These are phyloP conservation scores for Pseudogymnoascus sp. DNA, from an alignment of 2,329 filamentous ascomycete species.

Conservation along the genomic window DNA sequence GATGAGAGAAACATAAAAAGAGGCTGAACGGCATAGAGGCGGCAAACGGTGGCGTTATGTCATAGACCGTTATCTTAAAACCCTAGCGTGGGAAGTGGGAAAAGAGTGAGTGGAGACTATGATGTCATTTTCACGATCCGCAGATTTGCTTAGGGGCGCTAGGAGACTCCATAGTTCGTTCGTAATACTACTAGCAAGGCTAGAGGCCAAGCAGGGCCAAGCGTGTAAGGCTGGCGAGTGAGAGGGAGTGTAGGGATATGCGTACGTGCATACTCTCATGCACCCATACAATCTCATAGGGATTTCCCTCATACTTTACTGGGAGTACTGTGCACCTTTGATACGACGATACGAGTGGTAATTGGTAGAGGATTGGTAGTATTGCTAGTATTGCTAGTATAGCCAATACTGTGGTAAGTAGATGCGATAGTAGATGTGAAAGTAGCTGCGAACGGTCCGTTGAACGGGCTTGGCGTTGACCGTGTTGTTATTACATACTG, in stretches of 20 bases:
- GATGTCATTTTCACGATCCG: background rate
- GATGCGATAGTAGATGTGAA: background rate
- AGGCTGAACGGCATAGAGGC: background rate
- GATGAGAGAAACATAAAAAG: background rate
- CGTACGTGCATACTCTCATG: background rate
- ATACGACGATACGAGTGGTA: background rate
- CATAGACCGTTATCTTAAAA: background rate
- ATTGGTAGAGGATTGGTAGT: too few relatives aligned
- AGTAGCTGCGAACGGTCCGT: background rate
- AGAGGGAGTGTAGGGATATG: background rate
- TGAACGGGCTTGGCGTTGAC: background rate
- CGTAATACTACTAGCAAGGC: too few relatives aligned
- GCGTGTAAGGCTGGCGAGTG: background rate
- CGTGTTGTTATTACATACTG: background rate
- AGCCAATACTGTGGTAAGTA: background rate
- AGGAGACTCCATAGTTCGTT: too few relatives aligned
- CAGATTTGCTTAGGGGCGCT: background rate
- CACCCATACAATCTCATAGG: too few relatives aligned
- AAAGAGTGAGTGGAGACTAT: background rate
- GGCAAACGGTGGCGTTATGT: background rate
- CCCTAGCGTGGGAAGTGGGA: background rate
- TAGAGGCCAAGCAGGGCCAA: background rate
- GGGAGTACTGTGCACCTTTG: too few relatives aligned
- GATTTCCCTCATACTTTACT: too few relatives aligned
- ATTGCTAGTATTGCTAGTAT: too few relatives aligned